phyloP scores from a whole-genome alignment of 2,329 filamentous ascomycete species.

The Talaromyces atroroseus region DNA sequence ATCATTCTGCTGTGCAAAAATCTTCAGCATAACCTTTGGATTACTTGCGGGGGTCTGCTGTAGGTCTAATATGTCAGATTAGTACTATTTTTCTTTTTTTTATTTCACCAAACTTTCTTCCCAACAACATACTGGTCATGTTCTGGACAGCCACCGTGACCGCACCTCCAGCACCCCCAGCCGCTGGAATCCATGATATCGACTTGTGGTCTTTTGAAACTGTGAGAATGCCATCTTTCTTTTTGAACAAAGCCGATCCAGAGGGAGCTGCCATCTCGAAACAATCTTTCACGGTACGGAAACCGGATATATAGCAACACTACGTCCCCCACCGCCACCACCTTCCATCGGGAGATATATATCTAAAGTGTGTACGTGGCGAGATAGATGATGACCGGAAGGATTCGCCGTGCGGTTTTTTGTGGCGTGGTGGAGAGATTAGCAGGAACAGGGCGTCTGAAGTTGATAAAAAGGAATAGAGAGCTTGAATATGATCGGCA shows the following conservation, averaged over 20 bases:
- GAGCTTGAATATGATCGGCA: background rate
- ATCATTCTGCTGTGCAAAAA: constrained; percentile 63
- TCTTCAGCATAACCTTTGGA: constrained; percentile 88
- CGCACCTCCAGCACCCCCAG: constrained; percentile 55
- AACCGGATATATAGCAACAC: constrained; percentile 24
- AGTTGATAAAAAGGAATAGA: background rate
- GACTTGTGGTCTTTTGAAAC: constrained; percentile 67
- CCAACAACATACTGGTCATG: constrained; percentile 66
- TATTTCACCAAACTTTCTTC: background rate
- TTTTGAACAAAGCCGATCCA: constrained; percentile 79
- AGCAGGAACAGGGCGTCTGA: background rate
- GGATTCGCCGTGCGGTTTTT: too few species aligned
- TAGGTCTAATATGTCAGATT: constrained; percentile 56
- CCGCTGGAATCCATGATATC: constrained; percentile 74
- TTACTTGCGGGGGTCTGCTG: constrained; percentile 89
- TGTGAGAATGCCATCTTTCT: constrained; percentile 82
- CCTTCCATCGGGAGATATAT: constrained; percentile 12
- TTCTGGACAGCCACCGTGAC: constrained; percentile 67
- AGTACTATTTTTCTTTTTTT: too few species aligned
- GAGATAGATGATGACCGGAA: background rate
- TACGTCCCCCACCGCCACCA: constrained; percentile 20
- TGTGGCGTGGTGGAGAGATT: background rate
- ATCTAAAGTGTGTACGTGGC: background rate
- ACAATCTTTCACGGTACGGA: constrained; percentile 31
- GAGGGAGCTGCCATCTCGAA: constrained; percentile 45